These are phyloP conservation scores for Lachnellula cervina DNA, from an alignment of 2,329 filamentous ascomycete species.

Conservation along the genomic window DNA sequence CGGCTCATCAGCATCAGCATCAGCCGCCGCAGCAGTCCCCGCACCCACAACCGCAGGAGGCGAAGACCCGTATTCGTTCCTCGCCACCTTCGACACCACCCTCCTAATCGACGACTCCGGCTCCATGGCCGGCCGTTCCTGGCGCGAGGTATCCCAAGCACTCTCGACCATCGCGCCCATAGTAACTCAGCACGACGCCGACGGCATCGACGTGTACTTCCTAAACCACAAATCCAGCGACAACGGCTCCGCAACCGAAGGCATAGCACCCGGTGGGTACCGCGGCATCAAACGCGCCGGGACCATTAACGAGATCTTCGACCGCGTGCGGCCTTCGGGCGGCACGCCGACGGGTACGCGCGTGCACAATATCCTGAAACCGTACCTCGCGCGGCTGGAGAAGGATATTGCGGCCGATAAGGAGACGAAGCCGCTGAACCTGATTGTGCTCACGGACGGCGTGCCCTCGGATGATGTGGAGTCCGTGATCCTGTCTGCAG, in stretches of 20 bases:
- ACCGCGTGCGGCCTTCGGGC: conserved; percentile 56
- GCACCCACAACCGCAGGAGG: conserved; percentile 31
- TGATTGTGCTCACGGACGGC: conserved; percentile 93
- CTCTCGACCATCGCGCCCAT: conserved; percentile 74
- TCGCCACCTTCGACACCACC: conserved; percentile 75
- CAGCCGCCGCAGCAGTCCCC: conserved; percentile 28
- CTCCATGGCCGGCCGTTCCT: conserved; percentile 74
- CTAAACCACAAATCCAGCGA: conserved; percentile 60
- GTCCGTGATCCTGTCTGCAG: conserved; percentile 59
- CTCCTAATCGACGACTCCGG: conserved; percentile 91
- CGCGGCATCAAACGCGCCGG: conserved; percentile 54
- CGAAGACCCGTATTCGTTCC: conserved; percentile 71
- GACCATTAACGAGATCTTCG: conserved; percentile 66
- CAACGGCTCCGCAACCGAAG: conserved; percentile 30
- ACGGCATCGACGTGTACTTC: conserved; percentile 91
- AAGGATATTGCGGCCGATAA: conserved; percentile 30
- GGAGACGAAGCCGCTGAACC: conserved; percentile 71
- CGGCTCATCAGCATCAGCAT: conserved; percentile 33
- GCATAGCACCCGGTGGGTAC: conserved; percentile 50
- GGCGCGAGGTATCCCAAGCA: conserved; percentile 68
- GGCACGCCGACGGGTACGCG: conserved; percentile 71
- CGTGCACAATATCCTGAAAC: conserved; percentile 64
- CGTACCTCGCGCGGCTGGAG: conserved; percentile 61
- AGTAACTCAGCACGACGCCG: conserved; percentile 71
- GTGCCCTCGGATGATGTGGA: conserved; percentile 75